Evolutionary conservation across 2,329 filamentous ascomycete species (phyloP).

Genomic region (Zymoseptoria brevis): DNA sequence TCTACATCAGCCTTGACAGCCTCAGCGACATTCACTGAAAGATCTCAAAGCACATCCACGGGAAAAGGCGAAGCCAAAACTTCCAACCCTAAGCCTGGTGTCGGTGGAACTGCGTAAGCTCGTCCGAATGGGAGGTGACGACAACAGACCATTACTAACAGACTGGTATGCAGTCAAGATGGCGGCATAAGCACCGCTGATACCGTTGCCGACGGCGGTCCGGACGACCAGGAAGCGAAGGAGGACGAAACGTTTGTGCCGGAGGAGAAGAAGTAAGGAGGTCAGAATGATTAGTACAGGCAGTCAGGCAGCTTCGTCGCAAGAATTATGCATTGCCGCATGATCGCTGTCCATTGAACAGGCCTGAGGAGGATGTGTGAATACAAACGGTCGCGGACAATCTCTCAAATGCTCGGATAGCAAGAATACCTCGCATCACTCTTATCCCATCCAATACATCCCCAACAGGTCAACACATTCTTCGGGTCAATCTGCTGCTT

Average conservation of each 20-base stretch:
- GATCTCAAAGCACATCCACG: constrained; percentile 4
- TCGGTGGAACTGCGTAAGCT: constrained; percentile 20
- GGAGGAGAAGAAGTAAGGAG: background rate
- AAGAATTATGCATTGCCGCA: background rate
- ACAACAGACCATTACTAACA: background rate
- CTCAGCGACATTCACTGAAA: background rate
- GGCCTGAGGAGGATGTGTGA: too few relatives aligned
- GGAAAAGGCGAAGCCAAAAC: constrained; percentile 9
- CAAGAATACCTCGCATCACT: constrained; percentile 16
- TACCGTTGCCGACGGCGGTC: constrained; percentile 16
- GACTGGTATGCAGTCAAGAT: constrained; percentile 9
- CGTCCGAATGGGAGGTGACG: background rate
- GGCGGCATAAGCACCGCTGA: constrained; percentile 19
- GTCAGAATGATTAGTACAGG: background rate
- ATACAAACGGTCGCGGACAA: too few relatives aligned
- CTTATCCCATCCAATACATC: constrained; percentile 16
- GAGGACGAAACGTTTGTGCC: constrained; percentile 11
- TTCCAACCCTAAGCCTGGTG: constrained; percentile 10
- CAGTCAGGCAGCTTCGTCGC: background rate
- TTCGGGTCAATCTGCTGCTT: constrained; percentile 18
- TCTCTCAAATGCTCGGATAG: constrained; percentile 9
- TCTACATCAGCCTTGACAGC: too few relatives aligned
- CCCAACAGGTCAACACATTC: constrained; percentile 18
- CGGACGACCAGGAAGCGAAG: constrained; percentile 4
- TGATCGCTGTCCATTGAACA: background rate